Evolutionary conservation across 352 stramenopile species (phyloP).

Genomic region (Phytophthora fragariaefolia): DNA sequence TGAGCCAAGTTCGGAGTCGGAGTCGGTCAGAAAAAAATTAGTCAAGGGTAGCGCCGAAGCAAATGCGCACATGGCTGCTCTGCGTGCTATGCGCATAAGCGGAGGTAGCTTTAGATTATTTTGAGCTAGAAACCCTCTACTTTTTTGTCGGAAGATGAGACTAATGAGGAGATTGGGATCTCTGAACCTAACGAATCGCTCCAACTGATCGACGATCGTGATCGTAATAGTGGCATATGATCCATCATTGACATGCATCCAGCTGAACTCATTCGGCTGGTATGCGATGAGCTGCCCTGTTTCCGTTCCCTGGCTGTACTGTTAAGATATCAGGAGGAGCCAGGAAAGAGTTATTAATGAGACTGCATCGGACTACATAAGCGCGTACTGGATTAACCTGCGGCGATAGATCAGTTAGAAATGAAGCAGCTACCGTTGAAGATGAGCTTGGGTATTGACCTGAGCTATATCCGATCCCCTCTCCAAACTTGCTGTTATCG

Average conservation of each 20-base stretch:
- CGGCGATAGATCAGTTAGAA: background rate
- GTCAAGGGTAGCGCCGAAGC: slow-evolving; percentile 2
- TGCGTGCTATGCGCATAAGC: slow-evolving; percentile 1
- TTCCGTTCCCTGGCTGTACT: background rate
- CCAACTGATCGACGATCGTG: background rate
- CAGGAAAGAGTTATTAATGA: background rate
- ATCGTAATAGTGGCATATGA: background rate
- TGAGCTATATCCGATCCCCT: background rate
- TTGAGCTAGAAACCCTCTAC: background rate
- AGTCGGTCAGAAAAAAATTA: background rate
- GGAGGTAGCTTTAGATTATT: background rate
- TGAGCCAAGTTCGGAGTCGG: slow-evolving; percentile 7
- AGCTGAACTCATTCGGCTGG: background rate
- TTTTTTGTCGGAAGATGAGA: too few relatives aligned
- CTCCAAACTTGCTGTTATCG: background rate
- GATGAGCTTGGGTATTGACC: background rate
- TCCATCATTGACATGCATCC: background rate
- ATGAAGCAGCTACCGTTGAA: background rate
- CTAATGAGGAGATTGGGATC: too few relatives aligned
- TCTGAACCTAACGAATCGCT: background rate
- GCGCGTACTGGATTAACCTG: background rate
- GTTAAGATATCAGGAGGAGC: background rate
- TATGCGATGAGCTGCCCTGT: background rate
- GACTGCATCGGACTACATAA: background rate
- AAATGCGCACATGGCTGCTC: too few relatives aligned